These are phyloP conservation scores for Actinidia arguta DNA, from an alignment of 179 eudicot genomes.

Conservation along the genomic window DNA sequence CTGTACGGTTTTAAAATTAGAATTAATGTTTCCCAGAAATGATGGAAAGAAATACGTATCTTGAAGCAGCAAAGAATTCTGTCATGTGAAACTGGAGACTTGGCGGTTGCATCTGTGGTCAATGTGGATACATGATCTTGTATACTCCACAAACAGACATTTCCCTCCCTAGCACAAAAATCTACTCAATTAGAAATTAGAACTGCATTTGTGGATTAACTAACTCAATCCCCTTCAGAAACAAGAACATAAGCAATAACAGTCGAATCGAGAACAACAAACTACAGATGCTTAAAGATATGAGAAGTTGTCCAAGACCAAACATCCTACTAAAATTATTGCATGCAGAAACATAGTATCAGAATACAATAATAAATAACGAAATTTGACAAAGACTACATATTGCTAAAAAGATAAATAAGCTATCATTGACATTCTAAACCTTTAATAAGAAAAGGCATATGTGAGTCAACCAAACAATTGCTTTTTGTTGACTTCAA, in stretches of 20 bases:
- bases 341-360: not conserved
- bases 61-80: too few species aligned
- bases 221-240: not conserved
- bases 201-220: not conserved
- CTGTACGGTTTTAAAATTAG: too few species aligned
- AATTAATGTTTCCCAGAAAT: too few species aligned
- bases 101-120: constrained; percentile 60
- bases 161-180: constrained; percentile 73
- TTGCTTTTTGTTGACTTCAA: not conserved
- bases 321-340: not conserved
- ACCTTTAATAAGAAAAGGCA: not conserved
- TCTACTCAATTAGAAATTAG: not conserved
- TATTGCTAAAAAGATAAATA: not conserved
- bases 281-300: not conserved
- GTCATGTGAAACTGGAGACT: constrained; percentile 38
- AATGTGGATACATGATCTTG: constrained; percentile 86
- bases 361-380: too few species aligned
- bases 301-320: not conserved
- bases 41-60: too few species aligned
- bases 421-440: not conserved
- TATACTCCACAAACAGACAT: constrained; percentile 88
- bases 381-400: not conserved
- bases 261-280: not conserved
- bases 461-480: not conserved
- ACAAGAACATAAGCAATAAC: constrained; percentile 1